Evolutionary conservation across 371 early-diverging fungal species (phyloP), one percentile per base, ranked within the genome.

Genomic region (Apophysomyces variabilis): DNA sequence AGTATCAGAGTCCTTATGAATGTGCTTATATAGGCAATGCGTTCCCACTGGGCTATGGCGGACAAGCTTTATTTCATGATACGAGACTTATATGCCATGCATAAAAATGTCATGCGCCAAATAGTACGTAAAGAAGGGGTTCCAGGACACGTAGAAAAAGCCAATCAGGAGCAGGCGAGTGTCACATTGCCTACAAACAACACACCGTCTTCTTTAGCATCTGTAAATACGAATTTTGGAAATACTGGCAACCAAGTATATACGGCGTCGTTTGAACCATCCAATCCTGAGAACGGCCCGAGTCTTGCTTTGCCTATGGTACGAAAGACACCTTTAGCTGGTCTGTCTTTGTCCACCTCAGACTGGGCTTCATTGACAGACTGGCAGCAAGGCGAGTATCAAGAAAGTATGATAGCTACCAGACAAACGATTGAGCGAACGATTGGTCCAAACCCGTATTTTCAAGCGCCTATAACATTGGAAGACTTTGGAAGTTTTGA

Each of bases 11-110:
- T 45, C 9, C 3, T 50, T 50, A n/a, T 50, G n/a, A 1, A 50
- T 26, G 3, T 18, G 16, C 5, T 50, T 41, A 13, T 41, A 12
- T 65, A 65, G 65, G 58, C 50, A 14, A 44, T 58, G 44, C 58
- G 65, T n/a, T 39, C 39, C n/a, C 38, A 58, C 12, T 65, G 65
- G 65, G 65, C 65, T 14, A 65, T 65, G 65, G 59, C 65, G 18
- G 58, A 65, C 18, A 65, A 65, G 26, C 36, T 65, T 5, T 65
- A 65, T 46, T 58, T 65, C 11, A 65, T 65, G 65, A 65, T 65
- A 37, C 58, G 58, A 35, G 65, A 65, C 37, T n/a, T 65, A 14
- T 65, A 65, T 59, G 58, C 65, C 32, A 38, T 58, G 37, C 65
- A 65, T 35, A 39, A 37, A 44, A 61, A 61, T 16, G 57, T 47